phyloP scores from a whole-genome alignment of 345 rosid genomes.

The Odontarrhena argentea region DNA sequence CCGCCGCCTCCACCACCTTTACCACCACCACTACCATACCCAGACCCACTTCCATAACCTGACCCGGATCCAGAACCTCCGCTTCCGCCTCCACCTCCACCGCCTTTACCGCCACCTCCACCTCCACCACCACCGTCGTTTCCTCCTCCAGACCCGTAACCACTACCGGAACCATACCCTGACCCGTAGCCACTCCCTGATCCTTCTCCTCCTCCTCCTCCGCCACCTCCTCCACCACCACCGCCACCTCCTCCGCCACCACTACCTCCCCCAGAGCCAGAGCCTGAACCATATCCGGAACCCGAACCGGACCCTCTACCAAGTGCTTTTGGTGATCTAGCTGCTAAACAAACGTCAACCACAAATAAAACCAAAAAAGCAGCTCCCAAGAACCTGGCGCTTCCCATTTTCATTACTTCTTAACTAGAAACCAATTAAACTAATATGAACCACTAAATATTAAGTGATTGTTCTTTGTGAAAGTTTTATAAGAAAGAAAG shows the following conservation, averaged over 20 bases:
- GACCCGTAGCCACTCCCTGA: constrained; percentile 51
- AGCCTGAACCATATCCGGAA: constrained; percentile 39
- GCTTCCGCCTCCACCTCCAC: constrained; percentile 39
- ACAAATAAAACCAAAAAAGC: constrained; percentile 36
- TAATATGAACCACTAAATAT: background rate
- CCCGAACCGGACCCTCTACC: constrained; percentile 40
- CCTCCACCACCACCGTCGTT: constrained; percentile 45
- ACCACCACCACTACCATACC: constrained; percentile 40
- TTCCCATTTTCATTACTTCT: constrained; percentile 27
- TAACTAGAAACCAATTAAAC: background rate
- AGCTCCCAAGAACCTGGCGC: constrained; percentile 26
- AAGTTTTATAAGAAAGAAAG: constrained; percentile 1
- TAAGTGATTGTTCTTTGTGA: background rate
- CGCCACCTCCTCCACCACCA: constrained; percentile 20
- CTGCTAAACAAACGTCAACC: constrained; percentile 41
- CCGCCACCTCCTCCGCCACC: constrained; percentile 29
- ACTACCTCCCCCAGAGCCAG: constrained; percentile 20
- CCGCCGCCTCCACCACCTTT: constrained; percentile 11
- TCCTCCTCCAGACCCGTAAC: constrained; percentile 43
- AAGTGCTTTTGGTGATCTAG: constrained; percentile 36
- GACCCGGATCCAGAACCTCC: constrained; percentile 41
- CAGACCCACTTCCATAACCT: constrained; percentile 42
- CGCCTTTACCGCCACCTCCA: constrained; percentile 43
- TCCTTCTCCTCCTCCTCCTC: constrained; percentile 51
- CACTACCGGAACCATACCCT: constrained; percentile 52